Conservation (phyloP, 2,329 filamentous ascomycete species). For the Cladophialophora exuberans region DNA sequence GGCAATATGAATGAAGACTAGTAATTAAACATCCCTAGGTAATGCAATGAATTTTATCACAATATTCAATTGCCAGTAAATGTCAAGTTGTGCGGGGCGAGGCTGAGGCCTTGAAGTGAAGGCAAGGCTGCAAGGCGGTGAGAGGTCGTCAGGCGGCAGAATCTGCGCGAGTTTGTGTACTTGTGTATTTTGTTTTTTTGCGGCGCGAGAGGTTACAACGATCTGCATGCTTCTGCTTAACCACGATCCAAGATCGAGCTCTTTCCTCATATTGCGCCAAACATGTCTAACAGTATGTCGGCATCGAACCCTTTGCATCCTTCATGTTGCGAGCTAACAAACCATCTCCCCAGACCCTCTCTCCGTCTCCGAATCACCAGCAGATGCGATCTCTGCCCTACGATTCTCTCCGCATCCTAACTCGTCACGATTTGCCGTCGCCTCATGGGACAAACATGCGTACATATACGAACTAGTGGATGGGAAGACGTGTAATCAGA, state of each 20-base stretch:
- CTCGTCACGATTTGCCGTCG: constrained; percentile 79
- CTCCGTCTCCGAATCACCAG: constrained; percentile 78
- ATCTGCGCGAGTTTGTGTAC: too few relatives aligned
- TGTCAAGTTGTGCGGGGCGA: constrained; percentile 1
- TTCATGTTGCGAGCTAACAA: too few relatives aligned
- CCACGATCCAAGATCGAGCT: too few relatives aligned
- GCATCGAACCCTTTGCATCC: too few relatives aligned
- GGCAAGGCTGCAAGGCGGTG: constrained; percentile 17
- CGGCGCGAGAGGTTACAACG: too few relatives aligned
- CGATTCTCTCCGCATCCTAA: constrained; percentile 78
- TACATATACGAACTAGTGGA: constrained; percentile 85
- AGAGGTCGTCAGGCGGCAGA: constrained; percentile 16
- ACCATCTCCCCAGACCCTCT: constrained; percentile 79
- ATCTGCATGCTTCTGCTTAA: too few relatives aligned
- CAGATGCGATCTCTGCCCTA: constrained; percentile 84
- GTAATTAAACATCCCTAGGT: too few relatives aligned
- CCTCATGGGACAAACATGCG: constrained; percentile 91
- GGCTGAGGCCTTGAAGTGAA: constrained; percentile 4
- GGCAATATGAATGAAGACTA: too few relatives aligned
- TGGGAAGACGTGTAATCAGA: constrained; percentile 51
- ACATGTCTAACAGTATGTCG: too few relatives aligned
- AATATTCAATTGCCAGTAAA: neutral
- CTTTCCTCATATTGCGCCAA: too few relatives aligned
- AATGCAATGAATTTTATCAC: too few relatives aligned
- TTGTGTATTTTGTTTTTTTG: constrained; percentile 3